Evolutionary conservation across 371 early-diverging fungal genomes (phyloP).

Genomic region (Zopfochytrium polystomum): DNA sequence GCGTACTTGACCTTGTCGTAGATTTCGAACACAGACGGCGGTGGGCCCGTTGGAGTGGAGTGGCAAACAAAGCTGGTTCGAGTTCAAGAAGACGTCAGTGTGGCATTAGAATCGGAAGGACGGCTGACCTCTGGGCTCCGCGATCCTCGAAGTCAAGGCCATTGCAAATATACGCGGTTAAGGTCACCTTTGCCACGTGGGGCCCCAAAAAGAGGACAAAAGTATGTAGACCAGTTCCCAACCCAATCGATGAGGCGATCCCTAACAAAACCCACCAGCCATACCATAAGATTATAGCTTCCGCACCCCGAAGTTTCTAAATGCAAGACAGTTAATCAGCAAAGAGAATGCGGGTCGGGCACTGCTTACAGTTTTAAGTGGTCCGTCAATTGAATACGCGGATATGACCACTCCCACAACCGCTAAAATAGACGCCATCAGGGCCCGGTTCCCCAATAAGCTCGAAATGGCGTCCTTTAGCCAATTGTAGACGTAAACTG

Average conservation of each 20-base stretch:
- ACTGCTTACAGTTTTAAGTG: background rate
- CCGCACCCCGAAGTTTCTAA: no score
- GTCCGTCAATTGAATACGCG: background rate
- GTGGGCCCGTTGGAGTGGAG: background rate
- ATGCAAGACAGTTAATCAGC: no score
- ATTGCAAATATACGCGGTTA: constrained; percentile 76
- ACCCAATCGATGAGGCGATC: constrained; percentile 82
- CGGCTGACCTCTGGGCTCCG: constrained; percentile 53
- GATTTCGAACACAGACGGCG: constrained; percentile 57
- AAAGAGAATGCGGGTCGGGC: no score
- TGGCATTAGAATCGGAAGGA: background rate
- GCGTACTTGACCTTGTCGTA: constrained; percentile 69
- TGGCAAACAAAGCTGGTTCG: constrained; percentile 26
- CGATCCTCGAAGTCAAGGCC: constrained; percentile 63
- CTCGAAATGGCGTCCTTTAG: no score
- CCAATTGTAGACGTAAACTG: no score
- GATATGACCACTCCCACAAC: background rate
- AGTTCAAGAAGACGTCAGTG: no score
- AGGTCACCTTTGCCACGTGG: constrained; percentile 79
- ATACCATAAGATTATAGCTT: no score
- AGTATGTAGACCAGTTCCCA: constrained; percentile 90
- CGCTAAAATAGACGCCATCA: background rate
- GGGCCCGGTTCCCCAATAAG: no score
- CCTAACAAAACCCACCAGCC: constrained; percentile 84
- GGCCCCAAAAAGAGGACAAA: constrained; percentile 92